Evolutionary conservation across 768 basidiomycete genomes (phyloP), one percentile per base, ranked within the genome.

Genomic region (Amanita rimosa): DNA sequence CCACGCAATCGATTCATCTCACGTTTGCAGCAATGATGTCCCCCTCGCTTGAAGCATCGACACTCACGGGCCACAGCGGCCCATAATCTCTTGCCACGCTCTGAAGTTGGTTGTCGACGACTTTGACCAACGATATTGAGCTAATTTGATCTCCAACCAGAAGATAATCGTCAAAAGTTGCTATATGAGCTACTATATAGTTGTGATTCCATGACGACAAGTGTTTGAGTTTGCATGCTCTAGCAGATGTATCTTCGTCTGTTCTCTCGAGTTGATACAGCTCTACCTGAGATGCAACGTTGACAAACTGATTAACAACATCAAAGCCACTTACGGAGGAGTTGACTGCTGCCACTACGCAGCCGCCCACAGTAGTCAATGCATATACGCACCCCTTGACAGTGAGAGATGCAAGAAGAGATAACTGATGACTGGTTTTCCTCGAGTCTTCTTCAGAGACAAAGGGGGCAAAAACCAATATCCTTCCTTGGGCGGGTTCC

Each of bases 11-110:
- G 17, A 52, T 35, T 9, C 9, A 16, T 81, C 47, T 68, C 54
- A 92, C 87, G 58, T 91, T 89, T 0, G 83, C 81, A 16, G 78
- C 85, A 46, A 96, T 75, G 38, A 89, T 65, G 27, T 67, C 74
- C 16, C 66, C 68, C 17, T 70, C 66, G 53, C 74, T 72, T 19
- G 78, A 62, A 10, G 78, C 69, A 47, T 83, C 81, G 11, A 89
- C 72, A 31, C 72, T 68, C 5, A 84, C 68, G 3, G 91, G 86
- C 74, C 83, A 88, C 42, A 88, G 62, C 5, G 88, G 79, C 0
- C 77, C 73, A 61, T 82, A 87, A 60, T 95, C 87, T 54, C 78
- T 78, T 7, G 84, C 86, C 11, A 84, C 62, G 27, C 74, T 71
- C 29, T 70, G 60, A 3, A 85, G 59, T 52, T 67, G 70, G 2